Conservation (phyloP, 23 red algal genomes). For the Chondrus crispus region DNA sequence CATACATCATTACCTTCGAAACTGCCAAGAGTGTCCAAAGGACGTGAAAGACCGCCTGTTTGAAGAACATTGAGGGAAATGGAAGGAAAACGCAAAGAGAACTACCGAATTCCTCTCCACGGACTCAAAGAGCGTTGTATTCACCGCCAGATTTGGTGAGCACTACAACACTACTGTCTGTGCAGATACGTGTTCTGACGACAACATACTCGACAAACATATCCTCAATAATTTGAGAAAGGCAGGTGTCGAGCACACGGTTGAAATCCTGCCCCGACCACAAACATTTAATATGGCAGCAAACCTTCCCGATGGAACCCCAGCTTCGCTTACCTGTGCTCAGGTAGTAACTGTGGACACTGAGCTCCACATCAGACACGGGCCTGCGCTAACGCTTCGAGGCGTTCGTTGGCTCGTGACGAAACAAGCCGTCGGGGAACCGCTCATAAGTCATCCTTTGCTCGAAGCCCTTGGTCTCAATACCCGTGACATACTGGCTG, state of each 20-base stretch:
- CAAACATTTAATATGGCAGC: not conserved
- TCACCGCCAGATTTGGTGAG: slow-evolving; percentile 9
- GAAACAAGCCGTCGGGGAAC: not conserved
- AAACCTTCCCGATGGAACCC: not conserved
- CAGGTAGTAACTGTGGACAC: not conserved
- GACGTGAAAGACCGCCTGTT: slow-evolving; percentile 13
- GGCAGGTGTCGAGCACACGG: not conserved
- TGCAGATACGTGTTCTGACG: not conserved
- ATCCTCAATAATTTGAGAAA: not conserved
- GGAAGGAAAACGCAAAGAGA: not conserved
- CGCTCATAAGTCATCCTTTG: not conserved
- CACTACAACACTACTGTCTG: not conserved
- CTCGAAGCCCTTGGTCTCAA: slow-evolving; percentile 17
- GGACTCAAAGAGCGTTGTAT: not conserved
- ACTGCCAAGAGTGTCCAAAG: not conserved
- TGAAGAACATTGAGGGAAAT: not conserved
- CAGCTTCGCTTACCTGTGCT: not conserved
- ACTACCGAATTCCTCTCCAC: not conserved
- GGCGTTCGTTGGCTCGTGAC: slow-evolving; percentile 27
- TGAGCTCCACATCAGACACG: slow-evolving; percentile 12
- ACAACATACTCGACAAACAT: not conserved
- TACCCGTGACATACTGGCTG: not conserved
- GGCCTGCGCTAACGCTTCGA: not conserved
- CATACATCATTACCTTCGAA: slow-evolving; percentile 6
- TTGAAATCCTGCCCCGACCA: not conserved